phyloP scores from a whole-genome alignment of 2,329 filamentous ascomycete species.

The Davidsoniella australis region DNA sequence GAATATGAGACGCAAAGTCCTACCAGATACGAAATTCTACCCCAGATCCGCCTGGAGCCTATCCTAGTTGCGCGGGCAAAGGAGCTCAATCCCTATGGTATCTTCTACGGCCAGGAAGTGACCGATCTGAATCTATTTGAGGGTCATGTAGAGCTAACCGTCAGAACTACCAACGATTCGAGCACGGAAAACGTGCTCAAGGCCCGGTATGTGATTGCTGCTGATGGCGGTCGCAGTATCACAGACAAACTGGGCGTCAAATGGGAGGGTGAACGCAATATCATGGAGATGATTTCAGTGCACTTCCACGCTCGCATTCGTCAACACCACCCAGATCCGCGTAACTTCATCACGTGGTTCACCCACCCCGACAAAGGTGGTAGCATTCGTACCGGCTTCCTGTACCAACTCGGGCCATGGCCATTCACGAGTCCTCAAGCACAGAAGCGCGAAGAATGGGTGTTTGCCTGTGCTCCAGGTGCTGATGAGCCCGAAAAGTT shows the following conservation, averaged over 20 bases:
- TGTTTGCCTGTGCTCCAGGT: constrained; percentile 2
- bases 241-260: constrained; percentile 6
- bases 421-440: background rate
- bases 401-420: constrained; percentile 9
- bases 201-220: constrained; percentile 3
- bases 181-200: background rate
- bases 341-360: constrained; percentile 9
- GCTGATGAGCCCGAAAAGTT: background rate
- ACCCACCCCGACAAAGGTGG: constrained; percentile 8
- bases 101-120: constrained; percentile 8
- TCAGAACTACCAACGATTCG: background rate
- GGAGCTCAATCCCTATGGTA: constrained; percentile 4
- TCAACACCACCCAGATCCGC: constrained; percentile 5
- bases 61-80: constrained; percentile 4
- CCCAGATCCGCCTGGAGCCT: constrained; percentile 8
- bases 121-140: background rate
- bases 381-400: constrained; percentile 6
- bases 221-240: constrained; percentile 3
- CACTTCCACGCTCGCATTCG: constrained; percentile 3
- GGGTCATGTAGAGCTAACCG: background rate
- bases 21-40: constrained; percentile 7
- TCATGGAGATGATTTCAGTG: constrained; percentile 7
- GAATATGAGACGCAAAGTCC: constrained; percentile 5
- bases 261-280: constrained; percentile 5
- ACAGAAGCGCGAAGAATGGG: constrained; percentile 1